Base-by-base conservation (phyloP, 805 yeast genomes). In the Starmerella vitae region DNA sequence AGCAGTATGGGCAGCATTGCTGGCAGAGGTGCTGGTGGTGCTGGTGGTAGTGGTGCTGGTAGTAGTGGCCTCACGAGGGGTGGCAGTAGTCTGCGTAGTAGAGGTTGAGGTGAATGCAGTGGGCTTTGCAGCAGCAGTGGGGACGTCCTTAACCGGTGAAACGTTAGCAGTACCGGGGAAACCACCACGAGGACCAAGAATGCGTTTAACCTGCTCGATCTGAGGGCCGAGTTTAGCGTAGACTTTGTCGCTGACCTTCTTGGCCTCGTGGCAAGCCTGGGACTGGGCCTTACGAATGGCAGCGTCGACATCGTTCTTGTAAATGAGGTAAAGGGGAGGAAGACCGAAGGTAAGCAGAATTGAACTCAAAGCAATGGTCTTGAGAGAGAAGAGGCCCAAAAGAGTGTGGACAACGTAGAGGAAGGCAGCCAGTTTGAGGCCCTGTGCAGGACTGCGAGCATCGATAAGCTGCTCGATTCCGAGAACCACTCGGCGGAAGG, bases 261-360 rank as follows among this genome's bases (percentile, higher is more conserved):
- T 37, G 38, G 45, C 42, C 39, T 56, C 53, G 30, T 34, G 43
- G 41, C 49, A 49, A 31, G 51, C 50, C 36, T 54, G 50, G 33
- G 40, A 46, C 40, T 43, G 49, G 26, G 44, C 51, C 24, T 41
- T 28, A 28, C 42, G 51, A 20, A 58, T 34, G 28, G 47, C 47
- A 30, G 71, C 71, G 62, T 80, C 85, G 55, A 86, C 79, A 66
- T 81, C 78, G 55, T 68, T 68, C 69, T 83, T 76, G 71, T 80
- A 75, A 50, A 69, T 68, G 52, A 72, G 63, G 68, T 86, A 88
- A 46, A 78, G 54, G 21, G 70, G 72, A 43, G 97, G 97, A 33
- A 72, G 64, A 32, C 93, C 61, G 70, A 88, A 88, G 13, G 78
- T 68, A 17, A 66, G 55, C 35, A 81, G 59, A 35, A 76, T 74